Evolutionary conservation across 176 grass and related monocot species (phyloP).

Genomic region (Tuctoria greenei): DNA sequence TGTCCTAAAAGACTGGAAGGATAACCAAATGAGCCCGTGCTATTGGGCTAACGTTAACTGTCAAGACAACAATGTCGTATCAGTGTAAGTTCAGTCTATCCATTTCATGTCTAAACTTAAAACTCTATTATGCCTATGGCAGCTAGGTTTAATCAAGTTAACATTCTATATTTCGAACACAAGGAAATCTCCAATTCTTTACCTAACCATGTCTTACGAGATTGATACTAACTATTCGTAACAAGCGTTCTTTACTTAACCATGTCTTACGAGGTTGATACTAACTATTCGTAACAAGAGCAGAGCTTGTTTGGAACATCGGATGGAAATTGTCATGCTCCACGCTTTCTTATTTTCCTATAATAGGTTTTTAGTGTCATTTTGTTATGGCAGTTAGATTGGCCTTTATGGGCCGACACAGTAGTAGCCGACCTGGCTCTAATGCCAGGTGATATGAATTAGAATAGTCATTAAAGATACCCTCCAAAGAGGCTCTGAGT

Average conservation of each 20-base stretch:
- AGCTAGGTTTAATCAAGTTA: conserved; percentile 2
- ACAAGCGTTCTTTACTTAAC: too few species aligned
- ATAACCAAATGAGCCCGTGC: conserved; percentile 73
- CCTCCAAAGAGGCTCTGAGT: too few species aligned
- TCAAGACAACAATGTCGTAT: conserved; percentile 29
- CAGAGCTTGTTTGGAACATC: conserved; percentile 5
- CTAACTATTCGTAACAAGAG: conserved; percentile 16
- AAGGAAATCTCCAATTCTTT: not conserved
- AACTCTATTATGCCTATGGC: not conserved
- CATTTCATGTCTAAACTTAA: conserved; percentile 28
- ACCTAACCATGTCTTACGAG: not conserved
- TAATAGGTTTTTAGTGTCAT: not conserved
- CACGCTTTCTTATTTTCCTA: not conserved
- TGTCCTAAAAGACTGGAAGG: conserved; percentile 50
- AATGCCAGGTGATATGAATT: too few species aligned
- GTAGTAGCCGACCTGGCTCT: too few species aligned
- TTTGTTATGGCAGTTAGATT: too few species aligned
- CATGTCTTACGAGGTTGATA: not conserved
- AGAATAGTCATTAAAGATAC: too few species aligned
- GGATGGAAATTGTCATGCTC: conserved; percentile 7
- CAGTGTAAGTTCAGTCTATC: conserved; percentile 54
- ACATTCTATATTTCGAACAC: not conserved
- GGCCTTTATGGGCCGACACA: too few species aligned
- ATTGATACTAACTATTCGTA: not conserved
- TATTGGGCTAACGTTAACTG: conserved; percentile 41